Conservation (phyloP, 2,329 filamentous ascomycete genomes). For the Scleromitrula shiraiana region DNA sequence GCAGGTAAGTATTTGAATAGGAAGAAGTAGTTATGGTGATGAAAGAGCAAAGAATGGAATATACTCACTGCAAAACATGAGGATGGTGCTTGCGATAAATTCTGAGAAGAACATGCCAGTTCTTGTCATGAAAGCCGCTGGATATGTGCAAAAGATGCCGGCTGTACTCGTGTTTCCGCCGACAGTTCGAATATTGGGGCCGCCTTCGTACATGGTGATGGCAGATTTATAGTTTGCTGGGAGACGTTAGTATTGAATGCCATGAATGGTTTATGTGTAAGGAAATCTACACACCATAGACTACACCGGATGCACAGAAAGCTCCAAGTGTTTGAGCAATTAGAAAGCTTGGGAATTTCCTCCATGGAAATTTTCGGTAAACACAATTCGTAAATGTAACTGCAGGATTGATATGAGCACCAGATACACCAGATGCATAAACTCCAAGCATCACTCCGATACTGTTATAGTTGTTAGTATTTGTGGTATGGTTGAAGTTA, state of each 20-base stretch:
- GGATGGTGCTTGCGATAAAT: constrained; percentile 56
- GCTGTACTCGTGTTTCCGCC: constrained; percentile 42
- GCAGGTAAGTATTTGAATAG: too few relatives aligned
- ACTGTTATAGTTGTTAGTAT: constrained; percentile 29
- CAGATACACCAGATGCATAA: constrained; percentile 55
- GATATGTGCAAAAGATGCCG: constrained; percentile 69
- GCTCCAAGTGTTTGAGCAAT: constrained; percentile 60
- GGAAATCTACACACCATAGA: constrained; percentile 17
- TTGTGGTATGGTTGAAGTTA: neutral
- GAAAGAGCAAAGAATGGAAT: too few relatives aligned
- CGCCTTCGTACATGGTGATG: constrained; percentile 60
- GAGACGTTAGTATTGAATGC: neutral
- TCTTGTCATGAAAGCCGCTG: constrained; percentile 52
- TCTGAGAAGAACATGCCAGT: constrained; percentile 66
- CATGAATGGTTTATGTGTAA: neutral
- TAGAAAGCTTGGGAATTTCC: constrained; percentile 58
- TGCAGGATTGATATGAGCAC: constrained; percentile 62
- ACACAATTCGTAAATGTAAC: constrained; percentile 56
- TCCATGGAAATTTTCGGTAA: constrained; percentile 60
- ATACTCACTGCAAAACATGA: constrained; percentile 69
- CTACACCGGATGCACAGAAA: constrained; percentile 50
- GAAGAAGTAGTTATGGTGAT: too few relatives aligned
- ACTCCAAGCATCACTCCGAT: constrained; percentile 65
- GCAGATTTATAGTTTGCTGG: constrained; percentile 55
- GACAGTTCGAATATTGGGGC: constrained; percentile 53